phyloP scores from a whole-genome alignment of 129 eudicot species.

The Lonicera japonica region DNA sequence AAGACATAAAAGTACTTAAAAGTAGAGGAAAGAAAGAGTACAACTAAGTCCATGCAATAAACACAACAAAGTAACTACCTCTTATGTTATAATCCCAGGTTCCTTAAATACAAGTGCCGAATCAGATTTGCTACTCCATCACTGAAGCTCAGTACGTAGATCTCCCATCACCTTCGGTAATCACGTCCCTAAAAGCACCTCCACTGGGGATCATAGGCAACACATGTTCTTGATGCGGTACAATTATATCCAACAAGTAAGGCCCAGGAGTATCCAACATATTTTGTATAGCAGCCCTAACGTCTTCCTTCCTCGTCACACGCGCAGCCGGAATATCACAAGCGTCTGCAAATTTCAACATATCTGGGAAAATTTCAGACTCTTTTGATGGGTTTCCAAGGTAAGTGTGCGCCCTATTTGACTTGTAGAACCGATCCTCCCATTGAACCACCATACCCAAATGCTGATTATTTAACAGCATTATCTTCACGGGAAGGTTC shows the following conservation, averaged over 20 bases:
- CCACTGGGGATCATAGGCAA: conserved; percentile 57
- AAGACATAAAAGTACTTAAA: no score
- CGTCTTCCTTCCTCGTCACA: conserved; percentile 18
- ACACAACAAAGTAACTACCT: not conserved
- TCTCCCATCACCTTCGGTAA: conserved; percentile 49
- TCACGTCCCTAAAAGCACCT: conserved; percentile 45
- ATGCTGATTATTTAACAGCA: conserved; percentile 46
- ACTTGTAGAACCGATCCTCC: conserved; percentile 49
- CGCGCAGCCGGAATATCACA: conserved; percentile 42
- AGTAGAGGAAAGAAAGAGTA: not conserved
- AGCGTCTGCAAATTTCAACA: conserved; percentile 40
- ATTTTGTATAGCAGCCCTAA: conserved; percentile 21
- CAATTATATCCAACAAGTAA: conserved; percentile 27
- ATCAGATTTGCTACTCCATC: not conserved
- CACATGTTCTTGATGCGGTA: conserved; percentile 56
- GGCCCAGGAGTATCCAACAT: conserved; percentile 24
- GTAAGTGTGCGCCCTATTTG: conserved; percentile 51
- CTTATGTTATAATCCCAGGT: conserved; percentile 1
- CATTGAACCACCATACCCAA: conserved; percentile 55
- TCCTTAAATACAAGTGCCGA: not conserved
- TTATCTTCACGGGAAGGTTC: conserved; percentile 57
- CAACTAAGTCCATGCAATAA: conserved; percentile 1
- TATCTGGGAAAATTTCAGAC: conserved; percentile 31
- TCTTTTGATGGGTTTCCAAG: conserved; percentile 34
- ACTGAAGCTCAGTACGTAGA: conserved; percentile 13